A percentile compares a stretch with the other conserved stretches of the same genome.
Conservation (phyloP, 106 monocot genomes). For the Phalaenopsis aphrodite region DNA sequence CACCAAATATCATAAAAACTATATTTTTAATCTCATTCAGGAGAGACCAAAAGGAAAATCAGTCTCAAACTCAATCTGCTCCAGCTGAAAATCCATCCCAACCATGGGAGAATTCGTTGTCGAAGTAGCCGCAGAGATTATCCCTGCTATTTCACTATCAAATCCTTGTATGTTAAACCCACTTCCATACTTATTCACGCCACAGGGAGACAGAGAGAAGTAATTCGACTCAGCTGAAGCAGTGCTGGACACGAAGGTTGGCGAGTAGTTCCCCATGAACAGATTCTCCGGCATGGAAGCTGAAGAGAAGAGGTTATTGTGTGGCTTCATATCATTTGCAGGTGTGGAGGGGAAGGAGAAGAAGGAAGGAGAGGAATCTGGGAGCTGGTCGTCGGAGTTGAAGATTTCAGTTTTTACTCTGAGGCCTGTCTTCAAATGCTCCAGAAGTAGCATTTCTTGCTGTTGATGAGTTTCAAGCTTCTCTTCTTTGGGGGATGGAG, state of each 20-base stretch:
- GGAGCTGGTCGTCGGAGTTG: background rate
- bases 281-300: background rate
- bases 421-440: background rate
- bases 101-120: background rate
- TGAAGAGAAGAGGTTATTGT: slow-evolving; percentile 21
- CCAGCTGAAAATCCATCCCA: background rate
- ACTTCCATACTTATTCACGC: slow-evolving; percentile 6
- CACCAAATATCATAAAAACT: too few relatives aligned
- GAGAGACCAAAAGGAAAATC: background rate
- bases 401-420: background rate
- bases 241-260: slow-evolving; percentile 23
- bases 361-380: slow-evolving; percentile 11
- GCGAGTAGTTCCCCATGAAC: slow-evolving; percentile 12
- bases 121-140: background rate
- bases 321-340: background rate
- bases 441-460: background rate
- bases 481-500: background rate
- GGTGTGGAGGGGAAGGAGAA: slow-evolving; percentile 35
- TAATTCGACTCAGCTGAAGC: slow-evolving; percentile 28
- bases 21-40: background rate
- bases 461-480: background rate
- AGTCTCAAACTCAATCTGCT: background rate
- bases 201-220: slow-evolving; percentile 23
- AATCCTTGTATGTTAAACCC: background rate
- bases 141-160: background rate